These are phyloP conservation scores for Malus sylvestris DNA, from an alignment of 306 rosid genomes.

Conservation along the genomic window DNA sequence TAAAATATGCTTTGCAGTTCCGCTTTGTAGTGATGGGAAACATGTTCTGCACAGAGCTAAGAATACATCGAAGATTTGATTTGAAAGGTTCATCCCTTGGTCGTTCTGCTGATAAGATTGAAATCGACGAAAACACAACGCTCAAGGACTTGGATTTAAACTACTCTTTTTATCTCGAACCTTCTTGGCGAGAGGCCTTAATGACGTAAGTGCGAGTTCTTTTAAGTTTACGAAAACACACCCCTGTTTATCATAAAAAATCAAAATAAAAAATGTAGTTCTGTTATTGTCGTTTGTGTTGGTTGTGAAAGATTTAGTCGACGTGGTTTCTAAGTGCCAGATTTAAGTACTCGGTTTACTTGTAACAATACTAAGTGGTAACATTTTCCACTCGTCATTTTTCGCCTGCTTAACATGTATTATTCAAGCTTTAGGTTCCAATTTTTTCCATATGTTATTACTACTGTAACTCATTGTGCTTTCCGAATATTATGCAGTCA, in stretches of 20 bases:
- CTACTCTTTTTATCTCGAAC: slow-evolving; percentile 87
- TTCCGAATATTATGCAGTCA: slow-evolving; percentile 47
- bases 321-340: not conserved
- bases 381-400: not conserved
- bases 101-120: slow-evolving; percentile 94
- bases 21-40: slow-evolving; percentile 99
- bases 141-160: slow-evolving; percentile 92
- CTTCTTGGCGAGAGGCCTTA: slow-evolving; percentile 86
- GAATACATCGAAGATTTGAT: slow-evolving; percentile 93
- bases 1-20: slow-evolving; percentile 55
- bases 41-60: slow-evolving; percentile 97
- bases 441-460: not conserved
- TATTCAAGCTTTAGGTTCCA: not conserved
- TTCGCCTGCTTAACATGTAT: not conserved
- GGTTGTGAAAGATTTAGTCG: not conserved
- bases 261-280: not conserved
- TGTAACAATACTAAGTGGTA: not conserved
- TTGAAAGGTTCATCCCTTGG: slow-evolving; percentile 96
- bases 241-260: not conserved
- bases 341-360: not conserved
- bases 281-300: not conserved
- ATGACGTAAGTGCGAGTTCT: slow-evolving; percentile 51
- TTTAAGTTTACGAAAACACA: not conserved
- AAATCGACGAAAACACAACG: slow-evolving; percentile 93
- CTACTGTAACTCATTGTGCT: not conserved